Evolutionary conservation across 169 alveolate species (phyloP).

Genomic region (Plasmodium blacklocki): DNA sequence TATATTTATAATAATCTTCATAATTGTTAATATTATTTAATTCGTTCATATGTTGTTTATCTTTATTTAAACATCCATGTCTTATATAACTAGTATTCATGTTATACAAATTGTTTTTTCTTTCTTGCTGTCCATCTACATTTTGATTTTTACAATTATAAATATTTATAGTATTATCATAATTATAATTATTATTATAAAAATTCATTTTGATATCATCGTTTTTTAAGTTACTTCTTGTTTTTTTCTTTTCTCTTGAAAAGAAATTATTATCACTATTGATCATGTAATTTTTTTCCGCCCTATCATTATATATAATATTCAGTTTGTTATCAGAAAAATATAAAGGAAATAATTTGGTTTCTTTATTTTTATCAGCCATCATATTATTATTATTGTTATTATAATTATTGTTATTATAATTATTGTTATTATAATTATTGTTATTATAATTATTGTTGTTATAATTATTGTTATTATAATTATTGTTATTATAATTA

Average conservation of each 20-base stretch:
- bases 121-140: too few relatives aligned
- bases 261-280: conserved; percentile 3
- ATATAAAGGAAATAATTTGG: conserved; percentile 14
- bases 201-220: background rate
- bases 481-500: too few relatives aligned
- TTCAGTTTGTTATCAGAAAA: conserved; percentile 23
- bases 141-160: too few relatives aligned
- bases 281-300: background rate
- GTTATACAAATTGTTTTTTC: too few relatives aligned
- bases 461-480: background rate
- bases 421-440: background rate
- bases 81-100: too few relatives aligned
- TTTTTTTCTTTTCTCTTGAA: conserved; percentile 3
- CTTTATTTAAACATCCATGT: background rate
- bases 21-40: conserved; percentile 32
- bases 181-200: background rate
- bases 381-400: background rate
- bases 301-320: conserved; percentile 31
- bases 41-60: conserved; percentile 7
- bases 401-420: background rate
- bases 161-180: too few relatives aligned
- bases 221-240: background rate
- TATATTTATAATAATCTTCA: conserved; percentile 59
- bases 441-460: background rate
- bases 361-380: background rate